Percentiles rank a stretch among this genome's conserved stretches.
Conservation (phyloP, 2,329 filamentous ascomycete species). For the Beauveria caledonica region DNA sequence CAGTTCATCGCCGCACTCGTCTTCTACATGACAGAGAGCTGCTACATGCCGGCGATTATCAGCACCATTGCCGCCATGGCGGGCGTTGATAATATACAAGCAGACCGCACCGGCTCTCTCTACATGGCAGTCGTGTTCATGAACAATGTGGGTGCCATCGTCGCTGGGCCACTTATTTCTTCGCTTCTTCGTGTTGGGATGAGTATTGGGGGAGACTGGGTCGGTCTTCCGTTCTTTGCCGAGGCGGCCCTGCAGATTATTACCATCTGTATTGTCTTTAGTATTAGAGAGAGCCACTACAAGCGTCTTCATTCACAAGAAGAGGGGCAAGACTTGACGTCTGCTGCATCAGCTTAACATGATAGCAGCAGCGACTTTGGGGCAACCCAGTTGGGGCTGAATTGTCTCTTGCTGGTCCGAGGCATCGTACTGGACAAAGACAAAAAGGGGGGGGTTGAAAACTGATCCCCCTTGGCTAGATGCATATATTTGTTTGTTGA, state of each 20-base stretch:
- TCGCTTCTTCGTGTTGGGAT: constrained; percentile 3
- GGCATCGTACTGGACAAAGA: not conserved
- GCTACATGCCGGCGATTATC: constrained; percentile 6
- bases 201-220: constrained; percentile 1
- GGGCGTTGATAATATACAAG: not conserved
- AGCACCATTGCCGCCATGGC: constrained; percentile 6
- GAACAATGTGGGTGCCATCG: not conserved
- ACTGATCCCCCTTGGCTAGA: not conserved
- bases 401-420: not conserved
- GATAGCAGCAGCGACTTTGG: not conserved
- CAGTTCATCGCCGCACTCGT: constrained; percentile 3
- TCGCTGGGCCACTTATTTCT: constrained; percentile 1
- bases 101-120: not conserved
- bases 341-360: not conserved
- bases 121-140: constrained; percentile 4
- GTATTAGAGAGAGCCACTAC: not conserved
- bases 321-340: not conserved
- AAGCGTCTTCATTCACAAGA: not conserved
- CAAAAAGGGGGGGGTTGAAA: not conserved
- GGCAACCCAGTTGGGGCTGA: not conserved
- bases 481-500: not conserved
- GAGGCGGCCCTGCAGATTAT: constrained; percentile 1
- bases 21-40: constrained; percentile 3
- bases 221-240: constrained; percentile 7
- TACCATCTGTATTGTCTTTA: constrained; percentile 8